Evolutionary conservation across 441 rosid genomes (phyloP).

Genomic region (Capsella rubella): DNA sequence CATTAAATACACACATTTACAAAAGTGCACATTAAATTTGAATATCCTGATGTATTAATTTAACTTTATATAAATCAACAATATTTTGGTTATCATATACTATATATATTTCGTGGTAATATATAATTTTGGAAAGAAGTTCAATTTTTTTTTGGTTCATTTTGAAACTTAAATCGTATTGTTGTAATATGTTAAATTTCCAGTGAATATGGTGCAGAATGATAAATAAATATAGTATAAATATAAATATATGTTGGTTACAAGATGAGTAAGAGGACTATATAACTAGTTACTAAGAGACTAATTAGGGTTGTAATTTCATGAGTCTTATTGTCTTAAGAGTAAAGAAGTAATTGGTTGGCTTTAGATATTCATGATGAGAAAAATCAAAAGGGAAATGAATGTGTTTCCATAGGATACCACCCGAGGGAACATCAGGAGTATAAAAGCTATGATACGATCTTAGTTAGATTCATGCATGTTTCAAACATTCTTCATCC

Average conservation of each 20-base stretch:
- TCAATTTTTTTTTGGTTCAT: background rate
- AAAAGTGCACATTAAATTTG: background rate
- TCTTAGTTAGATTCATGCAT: conserved; percentile 45
- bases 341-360: conserved; percentile 26
- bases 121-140: background rate
- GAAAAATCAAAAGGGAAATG: conserved; percentile 45
- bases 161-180: background rate
- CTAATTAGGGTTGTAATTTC: background rate
- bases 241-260: background rate
- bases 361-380: conserved; percentile 36
- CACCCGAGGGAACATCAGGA: conserved; percentile 39
- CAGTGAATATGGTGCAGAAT: background rate
- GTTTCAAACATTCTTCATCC: conserved; percentile 36
- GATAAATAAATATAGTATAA: background rate
- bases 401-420: conserved; percentile 39
- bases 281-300: background rate
- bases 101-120: background rate
- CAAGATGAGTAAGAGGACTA: conserved; percentile 1
- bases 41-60: background rate
- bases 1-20: background rate
- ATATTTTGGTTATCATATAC: background rate
- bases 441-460: conserved; percentile 34
- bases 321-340: conserved; percentile 18
- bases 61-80: background rate
- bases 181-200: background rate